Evolutionary conservation across 1,284 basidiomycete genomes (phyloP).

Genomic region (Apiotrichum akiyoshidainum): DNA sequence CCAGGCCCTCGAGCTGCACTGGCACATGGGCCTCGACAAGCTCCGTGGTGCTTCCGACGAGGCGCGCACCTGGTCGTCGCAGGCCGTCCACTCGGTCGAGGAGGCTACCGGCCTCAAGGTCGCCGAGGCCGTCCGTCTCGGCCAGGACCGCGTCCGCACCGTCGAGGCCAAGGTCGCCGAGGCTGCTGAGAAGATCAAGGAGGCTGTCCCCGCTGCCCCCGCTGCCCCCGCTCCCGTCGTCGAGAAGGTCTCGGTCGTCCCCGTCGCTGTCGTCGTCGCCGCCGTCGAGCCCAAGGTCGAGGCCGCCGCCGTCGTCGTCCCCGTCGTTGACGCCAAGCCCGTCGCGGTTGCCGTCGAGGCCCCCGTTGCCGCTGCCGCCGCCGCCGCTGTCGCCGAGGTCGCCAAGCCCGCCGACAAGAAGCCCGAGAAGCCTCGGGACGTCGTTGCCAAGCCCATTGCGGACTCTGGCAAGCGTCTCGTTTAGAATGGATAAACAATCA

Average conservation of each 20-base stretch:
- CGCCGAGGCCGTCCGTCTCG: conserved; percentile 59
- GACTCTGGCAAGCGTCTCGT: conserved; percentile 29
- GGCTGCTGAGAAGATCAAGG: conserved; percentile 18
- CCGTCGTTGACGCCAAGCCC: conserved; percentile 33
- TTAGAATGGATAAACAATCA: conserved; percentile 13
- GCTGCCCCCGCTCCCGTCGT: background rate
- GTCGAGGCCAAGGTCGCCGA: conserved; percentile 17
- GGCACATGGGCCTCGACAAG: conserved; percentile 55
- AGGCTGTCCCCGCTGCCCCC: conserved; percentile 2
- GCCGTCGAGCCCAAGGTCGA: conserved; percentile 34
- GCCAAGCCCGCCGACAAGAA: conserved; percentile 1
- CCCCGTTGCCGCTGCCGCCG: background rate
- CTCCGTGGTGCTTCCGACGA: conserved; percentile 52
- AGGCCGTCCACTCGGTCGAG: conserved; percentile 62
- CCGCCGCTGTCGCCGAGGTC: background rate
- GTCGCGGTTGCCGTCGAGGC: conserved; percentile 36
- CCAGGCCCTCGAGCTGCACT: conserved; percentile 61
- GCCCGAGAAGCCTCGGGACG: conserved; percentile 12
- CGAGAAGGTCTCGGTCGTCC: conserved; percentile 9
- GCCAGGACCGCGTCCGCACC: conserved; percentile 26
- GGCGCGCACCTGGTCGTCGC: conserved; percentile 48
- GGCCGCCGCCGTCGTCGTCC: conserved; percentile 34
- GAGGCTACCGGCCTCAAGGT: conserved; percentile 68
- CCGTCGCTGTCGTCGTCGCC: background rate
- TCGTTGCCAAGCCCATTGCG: conserved; percentile 5